These are phyloP conservation scores for Neurospora sp. DNA, from an alignment of 495 filamentous ascomycete species.

Conservation along the genomic window DNA sequence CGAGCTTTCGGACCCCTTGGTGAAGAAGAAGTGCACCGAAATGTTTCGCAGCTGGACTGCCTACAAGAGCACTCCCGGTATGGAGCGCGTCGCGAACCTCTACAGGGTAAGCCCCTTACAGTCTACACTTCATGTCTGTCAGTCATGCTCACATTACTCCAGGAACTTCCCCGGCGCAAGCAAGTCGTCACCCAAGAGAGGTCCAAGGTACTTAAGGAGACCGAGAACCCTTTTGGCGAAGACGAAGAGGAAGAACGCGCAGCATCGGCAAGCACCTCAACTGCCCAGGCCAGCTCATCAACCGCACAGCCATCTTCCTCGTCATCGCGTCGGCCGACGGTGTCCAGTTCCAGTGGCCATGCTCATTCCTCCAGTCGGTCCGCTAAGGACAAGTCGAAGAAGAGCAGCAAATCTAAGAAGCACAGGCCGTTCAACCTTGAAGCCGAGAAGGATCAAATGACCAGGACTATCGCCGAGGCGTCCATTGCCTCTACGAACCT, in stretches of 20 bases:
- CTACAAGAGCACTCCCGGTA: conserved; percentile 73
- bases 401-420: conserved; percentile 42
- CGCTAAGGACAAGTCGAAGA: conserved; percentile 36
- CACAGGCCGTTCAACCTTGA: conserved; percentile 69
- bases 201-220: conserved; percentile 72
- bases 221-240: conserved; percentile 52
- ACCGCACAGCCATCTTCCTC: conserved; percentile 10
- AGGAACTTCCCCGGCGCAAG: conserved; percentile 46
- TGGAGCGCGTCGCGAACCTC: conserved; percentile 66
- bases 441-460: conserved; percentile 75
- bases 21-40: conserved; percentile 74
- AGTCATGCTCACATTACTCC: conserved; percentile 2
- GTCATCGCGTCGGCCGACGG: conserved; percentile 20
- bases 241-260: conserved; percentile 45
- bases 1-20: conserved; percentile 70
- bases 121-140: neutral
- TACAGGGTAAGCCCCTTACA: conserved; percentile 46
- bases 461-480: conserved; percentile 71
- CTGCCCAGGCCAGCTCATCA: conserved; percentile 1
- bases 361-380: conserved; percentile 20
- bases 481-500: conserved; percentile 87
- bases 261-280: neutral
- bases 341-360: conserved; percentile 12
- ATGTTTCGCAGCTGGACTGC: conserved; percentile 83
- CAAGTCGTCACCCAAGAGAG: conserved; percentile 55